Evolutionary conservation across 139 green algal species (phyloP).

Genomic region (Haematococcus sp.): DNA sequence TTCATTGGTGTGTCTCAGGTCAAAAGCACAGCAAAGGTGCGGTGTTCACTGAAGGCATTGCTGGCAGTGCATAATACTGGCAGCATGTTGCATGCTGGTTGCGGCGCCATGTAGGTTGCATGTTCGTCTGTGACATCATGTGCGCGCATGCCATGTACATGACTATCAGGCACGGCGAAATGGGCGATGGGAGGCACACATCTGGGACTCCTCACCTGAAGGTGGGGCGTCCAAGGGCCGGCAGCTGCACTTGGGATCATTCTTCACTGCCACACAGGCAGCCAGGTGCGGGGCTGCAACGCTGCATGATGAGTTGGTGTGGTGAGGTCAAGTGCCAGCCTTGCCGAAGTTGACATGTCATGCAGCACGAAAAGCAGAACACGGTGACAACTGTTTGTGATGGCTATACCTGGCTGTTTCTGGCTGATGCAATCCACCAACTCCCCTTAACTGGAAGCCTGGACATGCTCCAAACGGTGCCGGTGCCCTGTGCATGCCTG

Average conservation of each 20-base stretch:
- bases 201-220: neutral
- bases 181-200: neutral
- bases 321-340: too few species aligned
- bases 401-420: too few species aligned
- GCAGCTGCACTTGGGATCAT: constrained; percentile 2
- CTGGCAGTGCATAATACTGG: neutral
- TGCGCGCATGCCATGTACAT: neutral
- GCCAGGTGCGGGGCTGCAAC: constrained; percentile 1
- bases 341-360: too few species aligned
- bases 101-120: neutral
- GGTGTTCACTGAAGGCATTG: too few species aligned
- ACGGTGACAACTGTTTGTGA: too few species aligned
- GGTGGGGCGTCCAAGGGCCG: neutral
- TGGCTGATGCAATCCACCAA: too few species aligned
- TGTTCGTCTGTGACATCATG: neutral
- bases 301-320: too few species aligned
- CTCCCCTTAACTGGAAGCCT: too few species aligned
- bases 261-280: neutral
- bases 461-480: too few species aligned
- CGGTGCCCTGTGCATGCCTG: too few species aligned
- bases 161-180: neutral
- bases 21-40: neutral
- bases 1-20: neutral
- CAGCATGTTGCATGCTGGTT: constrained; percentile 9
- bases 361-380: too few species aligned